Base-by-base conservation (phyloP, 1,284 basidiomycete genomes). In the Pseudozyma sp. region DNA sequence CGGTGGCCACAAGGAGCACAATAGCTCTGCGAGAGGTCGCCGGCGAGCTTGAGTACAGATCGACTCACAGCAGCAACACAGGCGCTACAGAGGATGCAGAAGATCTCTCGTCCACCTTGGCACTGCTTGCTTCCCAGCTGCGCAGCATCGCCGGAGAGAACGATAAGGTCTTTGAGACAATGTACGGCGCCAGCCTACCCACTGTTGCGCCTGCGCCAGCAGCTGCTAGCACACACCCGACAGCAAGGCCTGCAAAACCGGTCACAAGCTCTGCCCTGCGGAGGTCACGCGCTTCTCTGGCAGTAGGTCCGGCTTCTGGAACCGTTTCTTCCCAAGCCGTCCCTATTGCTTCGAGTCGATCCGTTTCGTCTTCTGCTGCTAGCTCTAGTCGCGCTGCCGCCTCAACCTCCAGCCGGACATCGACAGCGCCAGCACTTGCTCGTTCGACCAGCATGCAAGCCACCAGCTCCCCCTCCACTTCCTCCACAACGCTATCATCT, bases 1-100 rank as follows among this genome's bases (percentile, higher is more conserved):
- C 92, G 7, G 89, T 92, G 85, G 87, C 94, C n/a, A 91, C 92
- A 24, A 87, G 92, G 59, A 91, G 90, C 78, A 93, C 91, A 2
- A 88, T 91, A 40, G 88, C 90, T 83, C 86, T 94, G 46, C 88
- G 88, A 24, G 90, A 92, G 59, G 90, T 90, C 11, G 89, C 90
- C 13, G 87, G 85, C 43, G 82, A 86, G 42, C 86, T 94, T 52
- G 86, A 86, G 46, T 86, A 85, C 3, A 84, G 88, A 6, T 81
- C 86, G 8, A 87, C 88, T 9, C 24, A 59, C 1, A 61, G 53
- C 11, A 62, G 51, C 44, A 35, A 55, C 6, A 82, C 83, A 7
- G 87, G 87, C 44, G 84, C 85, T 56, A 70, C 87, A 37, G 85
- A 85, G 30, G 82, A 77, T 33, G 86, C 84, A 5, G 86, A 55